These are phyloP conservation scores for Fusarium tjaetaba DNA, from an alignment of 2,329 filamentous ascomycete species.

Conservation along the genomic window DNA sequence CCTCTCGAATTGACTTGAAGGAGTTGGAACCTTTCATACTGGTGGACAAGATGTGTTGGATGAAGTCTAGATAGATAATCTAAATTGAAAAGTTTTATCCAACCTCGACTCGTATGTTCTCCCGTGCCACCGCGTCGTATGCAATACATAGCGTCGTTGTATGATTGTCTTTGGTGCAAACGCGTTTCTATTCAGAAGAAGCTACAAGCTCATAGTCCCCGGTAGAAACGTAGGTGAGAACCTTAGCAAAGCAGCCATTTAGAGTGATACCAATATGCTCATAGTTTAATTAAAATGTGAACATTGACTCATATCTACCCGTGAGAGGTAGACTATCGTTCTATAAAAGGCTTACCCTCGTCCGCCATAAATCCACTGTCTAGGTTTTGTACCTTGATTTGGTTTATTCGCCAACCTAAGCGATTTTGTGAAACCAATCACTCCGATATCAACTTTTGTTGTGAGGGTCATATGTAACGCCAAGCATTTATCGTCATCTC, in stretches of 20 bases:
- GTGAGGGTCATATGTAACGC: no score
- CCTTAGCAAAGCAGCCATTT: not conserved
- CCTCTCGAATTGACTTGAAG: not conserved
- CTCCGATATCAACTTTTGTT: fast-evolving
- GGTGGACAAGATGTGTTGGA: not conserved
- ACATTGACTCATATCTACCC: not conserved
- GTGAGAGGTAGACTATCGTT: not conserved
- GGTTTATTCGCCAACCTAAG: fast-evolving
- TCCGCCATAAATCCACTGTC: not conserved
- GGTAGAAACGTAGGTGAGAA: not conserved
- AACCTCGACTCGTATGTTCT: fast-evolving
- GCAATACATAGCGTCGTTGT: fast-evolving
- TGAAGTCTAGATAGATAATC: not conserved
- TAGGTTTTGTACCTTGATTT: not conserved
- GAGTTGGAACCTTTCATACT: not conserved
- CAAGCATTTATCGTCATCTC: not conserved
- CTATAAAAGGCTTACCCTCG: no score
- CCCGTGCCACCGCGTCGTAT: fast-evolving
- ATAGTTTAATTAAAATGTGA: not conserved
- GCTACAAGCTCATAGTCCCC: not conserved
- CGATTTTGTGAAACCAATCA: no score
- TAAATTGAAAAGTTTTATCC: not conserved
- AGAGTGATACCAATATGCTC: not conserved
- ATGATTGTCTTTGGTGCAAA: no score
- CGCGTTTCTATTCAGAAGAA: fast-evolving